Percentiles rank a stretch among this genome's conserved stretches.
Evolutionary conservation across 2,329 filamentous ascomycete species (phyloP).

Genomic region (Aciculosporium take): DNA sequence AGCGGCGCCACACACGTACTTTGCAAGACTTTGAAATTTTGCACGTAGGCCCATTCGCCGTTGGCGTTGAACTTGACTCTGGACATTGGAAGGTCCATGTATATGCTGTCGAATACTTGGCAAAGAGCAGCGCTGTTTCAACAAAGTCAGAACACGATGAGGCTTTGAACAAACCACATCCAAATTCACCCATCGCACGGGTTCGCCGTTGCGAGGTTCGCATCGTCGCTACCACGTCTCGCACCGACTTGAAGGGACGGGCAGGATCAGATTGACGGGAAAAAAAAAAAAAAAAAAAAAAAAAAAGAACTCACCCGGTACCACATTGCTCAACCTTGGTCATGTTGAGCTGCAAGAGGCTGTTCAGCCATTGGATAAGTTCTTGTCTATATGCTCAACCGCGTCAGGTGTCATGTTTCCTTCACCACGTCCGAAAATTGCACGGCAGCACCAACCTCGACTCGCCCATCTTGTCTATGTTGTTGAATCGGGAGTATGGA

Average conservation of each 20-base stretch:
- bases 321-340: conserved; percentile 99
- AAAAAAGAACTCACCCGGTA: conserved; percentile 68
- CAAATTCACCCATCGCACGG: background rate
- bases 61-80: conserved; percentile 98
- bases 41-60: conserved; percentile 90
- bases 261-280: too few species aligned
- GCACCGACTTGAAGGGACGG: conserved; percentile 4
- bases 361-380: conserved; percentile 91
- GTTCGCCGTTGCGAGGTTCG: background rate
- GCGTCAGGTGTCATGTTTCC: conserved; percentile 13
- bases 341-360: conserved; percentile 92
- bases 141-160: background rate
- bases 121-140: conserved; percentile 70
- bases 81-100: conserved; percentile 85
- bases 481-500: conserved; percentile 2
- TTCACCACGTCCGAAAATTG: background rate
- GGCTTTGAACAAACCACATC: background rate
- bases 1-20: conserved; percentile 42
- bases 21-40: conserved; percentile 97
- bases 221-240: background rate
- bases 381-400: conserved; percentile 63
- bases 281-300: too few species aligned
- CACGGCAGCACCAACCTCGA: conserved; percentile 24
- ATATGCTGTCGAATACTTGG: conserved; percentile 98
- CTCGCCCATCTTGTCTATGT: conserved; percentile 30